These are phyloP conservation scores for Ottelia alismoides DNA, from an alignment of 106 monocot genomes.

Conservation along the genomic window DNA sequence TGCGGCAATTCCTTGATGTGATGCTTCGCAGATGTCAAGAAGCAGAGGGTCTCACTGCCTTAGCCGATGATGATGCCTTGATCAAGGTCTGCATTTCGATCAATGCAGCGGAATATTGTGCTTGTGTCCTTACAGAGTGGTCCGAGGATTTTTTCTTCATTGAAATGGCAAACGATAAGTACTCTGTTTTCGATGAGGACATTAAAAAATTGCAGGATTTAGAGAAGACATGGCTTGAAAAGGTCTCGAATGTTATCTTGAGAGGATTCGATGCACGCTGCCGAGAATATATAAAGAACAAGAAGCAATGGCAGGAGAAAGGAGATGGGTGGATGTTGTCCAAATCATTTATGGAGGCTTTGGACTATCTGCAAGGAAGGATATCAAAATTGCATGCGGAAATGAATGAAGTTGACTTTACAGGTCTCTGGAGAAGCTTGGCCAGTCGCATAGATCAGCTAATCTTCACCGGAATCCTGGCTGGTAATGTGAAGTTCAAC, in stretches of 20 bases:
- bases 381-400: conserved; percentile 40
- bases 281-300: conserved; percentile 81
- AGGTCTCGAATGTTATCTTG: conserved; percentile 57
- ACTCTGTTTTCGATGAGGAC: conserved; percentile 51
- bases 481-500: conserved; percentile 42
- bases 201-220: conserved; percentile 34
- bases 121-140: conserved; percentile 69
- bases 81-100: conserved; percentile 58
- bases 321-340: conserved; percentile 32
- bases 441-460: conserved; percentile 58
- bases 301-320: conserved; percentile 77
- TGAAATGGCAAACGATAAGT: conserved; percentile 27
- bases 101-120: conserved; percentile 58
- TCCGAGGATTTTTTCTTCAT: conserved; percentile 85
- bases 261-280: conserved; percentile 72
- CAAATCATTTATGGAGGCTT: conserved; percentile 37
- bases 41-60: conserved; percentile 89
- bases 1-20: conserved; percentile 46
- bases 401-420: conserved; percentile 62
- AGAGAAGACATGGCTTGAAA: conserved; percentile 55
- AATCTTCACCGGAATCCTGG: conserved; percentile 35
- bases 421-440: conserved; percentile 57
- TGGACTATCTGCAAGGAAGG: conserved; percentile 78
- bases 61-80: conserved; percentile 91
- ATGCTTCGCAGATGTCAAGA: conserved; percentile 71